These are phyloP conservation scores for Phaeophleospora eucalypticola DNA, from an alignment of 2,329 filamentous ascomycete species.

Conservation along the genomic window DNA sequence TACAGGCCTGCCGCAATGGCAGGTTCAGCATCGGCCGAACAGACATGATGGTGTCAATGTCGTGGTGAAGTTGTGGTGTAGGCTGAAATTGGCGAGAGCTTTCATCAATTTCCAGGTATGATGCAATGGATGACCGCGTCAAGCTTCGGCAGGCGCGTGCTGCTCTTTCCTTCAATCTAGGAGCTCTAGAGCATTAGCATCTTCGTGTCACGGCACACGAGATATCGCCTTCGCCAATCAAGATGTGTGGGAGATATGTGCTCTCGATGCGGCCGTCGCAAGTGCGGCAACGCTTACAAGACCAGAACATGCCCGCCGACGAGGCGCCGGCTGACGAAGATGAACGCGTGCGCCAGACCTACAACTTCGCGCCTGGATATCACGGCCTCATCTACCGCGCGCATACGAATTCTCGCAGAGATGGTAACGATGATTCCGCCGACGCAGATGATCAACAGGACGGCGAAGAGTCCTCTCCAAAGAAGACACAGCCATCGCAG, in stretches of 20 bases:
- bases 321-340: conserved; percentile 74
- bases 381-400: conserved; percentile 54
- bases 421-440: conserved; percentile 25
- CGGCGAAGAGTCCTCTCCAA: conserved; percentile 18
- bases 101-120: neutral
- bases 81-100: neutral
- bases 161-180: too few species aligned
- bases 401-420: conserved; percentile 11
- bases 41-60: conserved; percentile 33
- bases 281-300: conserved; percentile 67
- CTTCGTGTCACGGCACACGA: neutral
- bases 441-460: conserved; percentile 15
- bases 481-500: conserved; percentile 24
- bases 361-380: conserved; percentile 86
- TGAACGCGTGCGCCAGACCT: conserved; percentile 67
- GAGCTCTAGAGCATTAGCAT: neutral
- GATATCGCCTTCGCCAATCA: neutral
- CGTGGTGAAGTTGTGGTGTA: neutral
- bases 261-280: conserved; percentile 62
- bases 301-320: conserved; percentile 61
- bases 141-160: neutral
- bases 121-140: neutral
- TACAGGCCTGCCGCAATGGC: conserved; percentile 17
- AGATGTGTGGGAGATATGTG: conserved; percentile 67
- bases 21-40: conserved; percentile 28